Percentiles rank a stretch among this genome's conserved stretches.
Evolutionary conservation across 2,329 filamentous ascomycete genomes (phyloP).

Genomic region (Thelonectria blattea): DNA sequence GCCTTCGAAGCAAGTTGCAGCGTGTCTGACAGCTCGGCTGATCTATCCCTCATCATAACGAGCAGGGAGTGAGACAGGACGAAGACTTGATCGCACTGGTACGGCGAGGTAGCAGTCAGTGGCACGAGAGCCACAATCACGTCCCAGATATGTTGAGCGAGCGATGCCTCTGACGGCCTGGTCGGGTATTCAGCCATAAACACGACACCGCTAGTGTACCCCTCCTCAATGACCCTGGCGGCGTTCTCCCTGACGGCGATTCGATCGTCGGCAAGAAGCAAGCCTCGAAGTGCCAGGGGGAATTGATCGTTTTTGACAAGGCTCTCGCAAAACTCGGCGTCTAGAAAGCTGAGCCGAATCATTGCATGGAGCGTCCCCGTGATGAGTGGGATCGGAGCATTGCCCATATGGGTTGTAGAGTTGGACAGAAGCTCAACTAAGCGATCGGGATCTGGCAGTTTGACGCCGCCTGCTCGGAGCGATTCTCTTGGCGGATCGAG

Average conservation of each 20-base stretch:
- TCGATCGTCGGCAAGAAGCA: constrained; percentile 40
- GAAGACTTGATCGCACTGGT: constrained; percentile 55
- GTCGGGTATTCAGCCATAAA: not conserved
- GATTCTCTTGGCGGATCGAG: constrained; percentile 23
- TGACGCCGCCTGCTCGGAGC: constrained; percentile 11
- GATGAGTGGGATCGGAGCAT: constrained; percentile 37
- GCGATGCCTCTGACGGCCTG: not conserved
- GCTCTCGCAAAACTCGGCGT: constrained; percentile 40
- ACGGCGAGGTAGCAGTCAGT: constrained; percentile 38
- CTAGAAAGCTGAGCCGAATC: constrained; percentile 38
- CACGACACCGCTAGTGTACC: constrained; percentile 18
- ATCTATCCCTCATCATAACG: constrained; percentile 38
- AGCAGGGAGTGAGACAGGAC: constrained; percentile 49
- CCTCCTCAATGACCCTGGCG: constrained; percentile 44
- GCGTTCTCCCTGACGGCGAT: constrained; percentile 38
- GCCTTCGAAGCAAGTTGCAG: constrained; percentile 38
- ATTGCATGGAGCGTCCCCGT: constrained; percentile 37
- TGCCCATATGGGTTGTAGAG: constrained; percentile 31
- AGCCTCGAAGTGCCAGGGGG: constrained; percentile 27
- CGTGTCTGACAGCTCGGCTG: constrained; percentile 41
- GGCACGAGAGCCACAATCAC: constrained; percentile 45
- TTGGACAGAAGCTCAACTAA: constrained; percentile 38
- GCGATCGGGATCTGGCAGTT: constrained; percentile 29
- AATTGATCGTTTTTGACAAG: constrained; percentile 33
- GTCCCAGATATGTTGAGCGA: constrained; percentile 41